Conservation (phyloP, 148 eudicot species). For the Nepenthes mirabilis region DNA sequence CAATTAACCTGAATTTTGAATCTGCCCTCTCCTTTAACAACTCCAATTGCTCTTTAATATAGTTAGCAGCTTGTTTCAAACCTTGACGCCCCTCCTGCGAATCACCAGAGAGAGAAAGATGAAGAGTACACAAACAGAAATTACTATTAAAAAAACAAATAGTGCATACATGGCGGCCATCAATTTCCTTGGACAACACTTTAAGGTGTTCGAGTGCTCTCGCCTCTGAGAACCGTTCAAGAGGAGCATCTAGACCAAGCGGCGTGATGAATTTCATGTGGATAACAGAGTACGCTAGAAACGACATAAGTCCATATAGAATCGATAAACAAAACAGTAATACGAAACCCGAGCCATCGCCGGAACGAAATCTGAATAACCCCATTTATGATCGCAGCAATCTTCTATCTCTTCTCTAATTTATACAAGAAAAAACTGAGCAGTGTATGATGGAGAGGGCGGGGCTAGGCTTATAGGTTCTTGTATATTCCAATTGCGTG, state of each 20-base stretch:
- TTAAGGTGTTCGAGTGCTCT: constrained; percentile 75
- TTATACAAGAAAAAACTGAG: too few relatives aligned
- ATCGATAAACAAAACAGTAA: constrained; percentile 30
- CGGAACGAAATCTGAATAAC: constrained; percentile 22
- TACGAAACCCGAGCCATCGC: constrained; percentile 47
- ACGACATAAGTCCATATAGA: constrained; percentile 52
- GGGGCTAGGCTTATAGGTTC: too few relatives aligned
- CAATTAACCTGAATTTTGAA: constrained; percentile 51
- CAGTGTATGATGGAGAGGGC: too few relatives aligned
- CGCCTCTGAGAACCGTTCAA: constrained; percentile 67
- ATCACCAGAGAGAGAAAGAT: neutral
- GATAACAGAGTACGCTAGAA: constrained; percentile 42
- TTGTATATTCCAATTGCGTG: too few relatives aligned
- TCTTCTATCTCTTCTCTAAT: too few relatives aligned
- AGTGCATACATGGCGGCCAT: constrained; percentile 57
- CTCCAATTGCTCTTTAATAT: constrained; percentile 56
- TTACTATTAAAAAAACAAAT: too few relatives aligned
- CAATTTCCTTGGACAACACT: constrained; percentile 64
- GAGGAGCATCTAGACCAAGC: constrained; percentile 55
- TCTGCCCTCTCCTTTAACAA: constrained; percentile 48
- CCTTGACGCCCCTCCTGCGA: constrained; percentile 85
- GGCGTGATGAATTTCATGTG: constrained; percentile 68
- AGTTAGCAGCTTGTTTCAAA: constrained; percentile 62
- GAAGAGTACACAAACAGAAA: neutral
- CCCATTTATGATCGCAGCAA: constrained; percentile 22